Percentiles rank a stretch among this genome's conserved stretches.
phyloP scores from a whole-genome alignment of 2,329 filamentous ascomycete species.

The Neonectria magnoliae region DNA sequence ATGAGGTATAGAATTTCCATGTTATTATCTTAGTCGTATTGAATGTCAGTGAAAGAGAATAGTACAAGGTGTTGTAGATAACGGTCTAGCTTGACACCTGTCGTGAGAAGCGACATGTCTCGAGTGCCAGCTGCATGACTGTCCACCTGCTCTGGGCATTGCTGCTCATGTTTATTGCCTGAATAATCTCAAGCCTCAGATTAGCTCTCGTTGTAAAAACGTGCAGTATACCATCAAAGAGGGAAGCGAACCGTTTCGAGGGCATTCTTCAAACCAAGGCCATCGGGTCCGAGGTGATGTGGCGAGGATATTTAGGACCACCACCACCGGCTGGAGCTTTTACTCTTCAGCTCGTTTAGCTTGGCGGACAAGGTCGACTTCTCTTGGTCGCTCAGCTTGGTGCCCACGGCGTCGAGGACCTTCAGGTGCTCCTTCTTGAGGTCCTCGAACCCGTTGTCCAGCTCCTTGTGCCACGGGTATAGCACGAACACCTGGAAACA shows the following conservation, averaged over 20 bases:
- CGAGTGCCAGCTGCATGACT: not conserved
- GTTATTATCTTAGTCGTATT: constrained; percentile 2
- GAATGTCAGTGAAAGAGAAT: constrained; percentile 5
- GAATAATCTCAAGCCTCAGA: not conserved
- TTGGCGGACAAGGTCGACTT: constrained; percentile 10
- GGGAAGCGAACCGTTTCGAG: constrained; percentile 5
- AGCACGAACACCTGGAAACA: constrained; percentile 75
- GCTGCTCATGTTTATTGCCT: not conserved
- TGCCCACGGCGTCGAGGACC: constrained; percentile 44
- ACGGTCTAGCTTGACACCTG: not conserved
- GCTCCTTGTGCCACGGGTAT: constrained; percentile 75
- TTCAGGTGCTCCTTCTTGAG: constrained; percentile 41
- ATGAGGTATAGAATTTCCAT: not conserved
- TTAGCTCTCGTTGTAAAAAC: not conserved
- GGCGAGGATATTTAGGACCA: constrained; percentile 16
- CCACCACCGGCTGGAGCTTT: constrained; percentile 30
- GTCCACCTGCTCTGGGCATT: not conserved
- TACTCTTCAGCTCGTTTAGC: constrained; percentile 23
- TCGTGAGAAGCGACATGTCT: not conserved
- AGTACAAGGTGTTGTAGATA: not conserved
- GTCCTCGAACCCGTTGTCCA: constrained; percentile 66
- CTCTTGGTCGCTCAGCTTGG: constrained; percentile 29
- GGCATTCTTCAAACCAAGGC: not conserved
- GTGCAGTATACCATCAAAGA: not conserved
- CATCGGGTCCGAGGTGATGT: not conserved